Evolutionary conservation across 345 rosid species (phyloP).

Genomic region (Heritiera fomes): DNA sequence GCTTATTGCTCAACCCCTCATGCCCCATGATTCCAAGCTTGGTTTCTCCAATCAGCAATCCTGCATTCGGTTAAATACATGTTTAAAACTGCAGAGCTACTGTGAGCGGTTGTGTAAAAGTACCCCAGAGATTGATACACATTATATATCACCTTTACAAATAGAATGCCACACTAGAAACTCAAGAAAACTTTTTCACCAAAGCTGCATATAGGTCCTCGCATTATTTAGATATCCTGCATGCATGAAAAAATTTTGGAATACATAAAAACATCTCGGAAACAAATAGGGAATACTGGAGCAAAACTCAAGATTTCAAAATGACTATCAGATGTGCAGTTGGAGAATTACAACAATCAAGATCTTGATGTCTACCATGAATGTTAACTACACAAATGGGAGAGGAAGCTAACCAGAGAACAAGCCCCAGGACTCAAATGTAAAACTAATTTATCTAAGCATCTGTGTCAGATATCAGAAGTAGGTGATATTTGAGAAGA

Average conservation of each 20-base stretch:
- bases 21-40: constrained; percentile 20
- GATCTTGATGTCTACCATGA: neutral
- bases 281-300: neutral
- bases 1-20: constrained; percentile 18
- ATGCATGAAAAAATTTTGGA: neutral
- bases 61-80: constrained; percentile 23
- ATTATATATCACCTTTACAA: constrained; percentile 20
- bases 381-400: neutral
- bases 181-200: constrained; percentile 25
- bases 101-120: neutral
- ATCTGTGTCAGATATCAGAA: neutral
- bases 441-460: neutral
- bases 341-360: neutral
- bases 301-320: neutral
- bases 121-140: neutral
- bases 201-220: constrained; percentile 22
- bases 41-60: constrained; percentile 23
- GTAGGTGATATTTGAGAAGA: neutral
- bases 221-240: constrained; percentile 34
- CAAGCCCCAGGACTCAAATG: neutral
- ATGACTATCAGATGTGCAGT: neutral
- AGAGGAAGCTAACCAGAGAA: neutral
- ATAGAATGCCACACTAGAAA: constrained; percentile 7
- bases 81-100: neutral
- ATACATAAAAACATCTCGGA: neutral